Percentiles rank a stretch among this genome's conserved stretches.
Conservation (phyloP, 441 rosid species). For the Croton setiger region DNA sequence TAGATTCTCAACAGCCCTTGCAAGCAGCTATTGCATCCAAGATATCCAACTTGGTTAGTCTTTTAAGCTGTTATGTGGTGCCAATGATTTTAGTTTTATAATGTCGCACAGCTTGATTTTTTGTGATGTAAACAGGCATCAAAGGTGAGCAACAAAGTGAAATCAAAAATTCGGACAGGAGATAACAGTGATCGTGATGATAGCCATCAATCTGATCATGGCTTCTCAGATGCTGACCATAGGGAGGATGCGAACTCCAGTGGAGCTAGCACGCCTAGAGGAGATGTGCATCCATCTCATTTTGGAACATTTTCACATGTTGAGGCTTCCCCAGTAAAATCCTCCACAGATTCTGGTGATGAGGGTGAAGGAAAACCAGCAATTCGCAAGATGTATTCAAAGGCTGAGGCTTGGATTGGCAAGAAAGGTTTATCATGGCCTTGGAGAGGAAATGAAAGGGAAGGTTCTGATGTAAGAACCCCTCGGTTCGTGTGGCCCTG, state of each 20-base stretch:
- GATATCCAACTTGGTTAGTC: constrained; percentile 84
- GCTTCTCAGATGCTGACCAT: constrained; percentile 54
- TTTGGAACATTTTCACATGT: constrained; percentile 53
- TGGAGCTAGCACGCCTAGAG: constrained; percentile 91
- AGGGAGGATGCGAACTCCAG: constrained; percentile 82
- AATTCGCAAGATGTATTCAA: constrained; percentile 64
- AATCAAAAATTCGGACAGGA: constrained; percentile 60
- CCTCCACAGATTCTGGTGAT: constrained; percentile 58
- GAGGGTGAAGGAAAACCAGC: constrained; percentile 74
- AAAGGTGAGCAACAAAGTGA: constrained; percentile 80
- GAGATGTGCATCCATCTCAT: constrained; percentile 51
- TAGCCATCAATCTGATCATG: constrained; percentile 64
- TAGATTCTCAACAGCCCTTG: constrained; percentile 87
- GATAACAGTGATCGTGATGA: constrained; percentile 62
- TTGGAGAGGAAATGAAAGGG: constrained; percentile 87
- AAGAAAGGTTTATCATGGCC: constrained; percentile 91
- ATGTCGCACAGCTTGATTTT: constrained; percentile 30
- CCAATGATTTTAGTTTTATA: constrained; percentile 13
- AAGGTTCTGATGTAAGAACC: constrained; percentile 50
- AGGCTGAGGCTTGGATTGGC: constrained; percentile 82
- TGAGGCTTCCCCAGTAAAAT: constrained; percentile 45
- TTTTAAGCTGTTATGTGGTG: constrained; percentile 20
- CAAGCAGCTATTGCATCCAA: constrained; percentile 81
- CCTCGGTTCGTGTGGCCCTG: constrained; percentile 52
- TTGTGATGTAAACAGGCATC: constrained; percentile 52